Evolutionary conservation across 352 stramenopile genomes (phyloP), one percentile per base, ranked within the genome.

Genomic region (Thalassiosira hispida): DNA sequence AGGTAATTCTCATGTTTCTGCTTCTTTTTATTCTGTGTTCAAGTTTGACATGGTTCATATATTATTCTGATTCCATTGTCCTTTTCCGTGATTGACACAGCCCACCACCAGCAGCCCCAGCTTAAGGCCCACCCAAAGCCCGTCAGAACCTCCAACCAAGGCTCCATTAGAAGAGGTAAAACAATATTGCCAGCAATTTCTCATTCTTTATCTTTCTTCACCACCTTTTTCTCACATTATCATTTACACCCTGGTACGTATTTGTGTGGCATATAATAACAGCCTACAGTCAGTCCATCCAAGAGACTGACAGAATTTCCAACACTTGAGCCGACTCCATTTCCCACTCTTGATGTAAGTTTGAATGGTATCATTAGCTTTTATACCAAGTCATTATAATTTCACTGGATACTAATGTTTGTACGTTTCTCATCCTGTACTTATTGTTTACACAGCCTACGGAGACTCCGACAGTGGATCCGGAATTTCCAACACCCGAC

Each of bases 161-260:
- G 11, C 53, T 14, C 27, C 53, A 62, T 62, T 23, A 27, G 16
- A 46, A 22, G 52, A 61, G 18, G 52, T 61, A 42, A 61, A 14
- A 56, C 12, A 8, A 29, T 56, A 29, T 56, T 5, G 12, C 4
- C 18, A 23, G 12, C 47, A 29, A 12, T 56, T 29, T 56, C 12
- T 56, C 47, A 12, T 11, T 33, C 14, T 12, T 38, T 42, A 2
- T 61, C 29, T 6, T 16, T 18, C 4, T 33, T 18, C n/a, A 20
- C 20, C 20, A 16, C 25, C 33, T n/a, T 20, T 61, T 35, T 3
- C 52, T 42, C 33, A 42, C 33, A 42, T 42, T 42, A 42, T 42
- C 33, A 42, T 42, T 11, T 42, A 42, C 7, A 56, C 29, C 29
- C 29, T 56, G 12, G 9, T 20, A 29, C 12, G 20, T 29, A 12